Evolutionary conservation across 2,329 filamentous ascomycete genomes (phyloP), one percentile per base, ranked within the genome.

Genomic region (Davidsoniella eucalypti): DNA sequence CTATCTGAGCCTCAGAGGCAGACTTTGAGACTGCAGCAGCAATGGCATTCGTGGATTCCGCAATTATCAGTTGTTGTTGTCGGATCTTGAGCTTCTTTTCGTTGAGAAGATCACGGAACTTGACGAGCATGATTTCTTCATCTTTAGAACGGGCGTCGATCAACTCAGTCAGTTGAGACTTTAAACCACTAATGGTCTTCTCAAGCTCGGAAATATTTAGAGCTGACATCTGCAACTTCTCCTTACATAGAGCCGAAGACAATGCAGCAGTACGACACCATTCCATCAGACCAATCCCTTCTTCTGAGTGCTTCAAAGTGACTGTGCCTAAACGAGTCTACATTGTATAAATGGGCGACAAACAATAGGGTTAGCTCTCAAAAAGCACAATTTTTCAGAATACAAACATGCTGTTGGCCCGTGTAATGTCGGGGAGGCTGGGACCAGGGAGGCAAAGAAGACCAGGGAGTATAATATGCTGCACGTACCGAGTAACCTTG

Each of bases 41-140:
- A 5, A 23, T 39, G 29, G 21, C 42, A 40, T 38, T 23, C 9
- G 25, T 33, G 14, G 49, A 40, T 18, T 53, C 50, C 14, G 49
- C 41, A 25, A 47, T 47, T 17, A 41, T 21, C 8, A 23, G 71
- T 57, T 83, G 78, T 63, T 87, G 82, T 57, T 87, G 75, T 41
- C 84, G 67, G 46, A 88, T 87, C 64, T 84, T 87, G 48, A 80
- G 67, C 63, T 88, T 88, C 67, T 90, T 90, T 61, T 82, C 76
- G 57, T 88, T 88, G 1, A 88, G 66, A 2, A 90, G 67, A 50
- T 75, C 69, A 50, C 76, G 72, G 57, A 86, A 86, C 60, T 85
- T 86, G 54, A 75, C 73, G 1, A 88, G 64, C 51, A 88, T 65
- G 16, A 72, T 70, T 1, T 71, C 70, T 62, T 88, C 83, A 54